Evolutionary conservation across 73 alveolate species (phyloP).

Genomic region (Paramecium primaurelia): DNA sequence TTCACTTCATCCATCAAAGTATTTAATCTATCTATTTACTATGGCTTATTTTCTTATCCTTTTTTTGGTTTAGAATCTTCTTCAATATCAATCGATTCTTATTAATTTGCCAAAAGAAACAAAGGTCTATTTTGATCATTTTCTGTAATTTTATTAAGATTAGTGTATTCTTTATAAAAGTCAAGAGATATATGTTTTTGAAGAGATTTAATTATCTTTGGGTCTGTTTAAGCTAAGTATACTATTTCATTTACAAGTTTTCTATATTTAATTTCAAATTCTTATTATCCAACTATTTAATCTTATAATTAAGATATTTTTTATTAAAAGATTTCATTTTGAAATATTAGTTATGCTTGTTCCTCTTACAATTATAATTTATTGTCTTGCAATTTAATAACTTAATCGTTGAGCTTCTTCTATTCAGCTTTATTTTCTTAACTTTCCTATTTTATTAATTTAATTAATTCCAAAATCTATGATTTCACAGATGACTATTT

Average conservation of each 20-base stretch:
- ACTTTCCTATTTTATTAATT: neutral
- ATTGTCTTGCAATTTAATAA: neutral
- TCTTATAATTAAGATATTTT: neutral
- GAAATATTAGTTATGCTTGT: neutral
- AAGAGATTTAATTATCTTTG: neutral
- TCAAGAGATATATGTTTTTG: neutral
- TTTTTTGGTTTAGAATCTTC: neutral
- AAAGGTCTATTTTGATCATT: slow-evolving; percentile 8
- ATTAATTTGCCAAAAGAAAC: neutral
- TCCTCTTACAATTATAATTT: neutral
- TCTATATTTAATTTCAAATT: neutral
- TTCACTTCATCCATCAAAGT: neutral
- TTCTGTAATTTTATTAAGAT: neutral
- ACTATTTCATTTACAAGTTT: neutral
- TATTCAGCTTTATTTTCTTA: neutral
- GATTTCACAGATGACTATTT: neutral
- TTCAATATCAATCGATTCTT: neutral
- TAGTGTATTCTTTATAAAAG: neutral
- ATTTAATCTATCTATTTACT: neutral
- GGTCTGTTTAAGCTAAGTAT: neutral
- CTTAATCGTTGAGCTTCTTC: neutral
- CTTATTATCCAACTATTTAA: neutral
- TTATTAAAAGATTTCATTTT: neutral
- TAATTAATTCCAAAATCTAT: neutral
- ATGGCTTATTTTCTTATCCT: neutral